A percentile compares a stretch with the other conserved stretches of the same genome.
Conservation (phyloP, 495 filamentous ascomycete species). For the Aspergillus sclerotiicarbonarius region DNA sequence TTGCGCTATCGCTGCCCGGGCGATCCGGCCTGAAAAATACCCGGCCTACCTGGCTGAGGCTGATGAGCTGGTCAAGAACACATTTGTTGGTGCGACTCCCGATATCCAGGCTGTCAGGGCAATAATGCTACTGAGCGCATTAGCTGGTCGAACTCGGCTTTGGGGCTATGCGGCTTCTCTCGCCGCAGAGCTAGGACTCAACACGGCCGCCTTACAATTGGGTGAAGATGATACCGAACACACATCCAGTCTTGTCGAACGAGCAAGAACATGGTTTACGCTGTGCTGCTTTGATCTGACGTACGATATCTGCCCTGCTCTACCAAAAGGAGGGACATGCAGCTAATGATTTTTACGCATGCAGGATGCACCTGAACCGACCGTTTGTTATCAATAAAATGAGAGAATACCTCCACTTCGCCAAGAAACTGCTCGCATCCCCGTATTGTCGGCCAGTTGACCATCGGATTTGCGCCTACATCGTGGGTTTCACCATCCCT, state of each 20-base stretch:
- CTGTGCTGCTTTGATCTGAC: slow-evolving; percentile 5
- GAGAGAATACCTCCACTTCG: slow-evolving; percentile 3
- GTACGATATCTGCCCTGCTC: no score
- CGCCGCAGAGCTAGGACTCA: slow-evolving; percentile 1
- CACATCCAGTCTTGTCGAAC: not conserved
- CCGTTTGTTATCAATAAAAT: slow-evolving; percentile 5
- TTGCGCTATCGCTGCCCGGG: not conserved
- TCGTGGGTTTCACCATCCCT: slow-evolving; percentile 3
- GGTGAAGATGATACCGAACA: slow-evolving; percentile 1
- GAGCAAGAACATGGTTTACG: slow-evolving; percentile 4
- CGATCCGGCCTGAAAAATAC: slow-evolving; percentile 1
- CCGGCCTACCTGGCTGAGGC: not conserved
- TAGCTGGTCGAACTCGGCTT: not conserved
- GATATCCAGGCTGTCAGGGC: not conserved
- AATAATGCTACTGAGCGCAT: slow-evolving; percentile 1
- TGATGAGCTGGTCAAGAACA: not conserved
- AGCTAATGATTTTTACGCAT: not conserved
- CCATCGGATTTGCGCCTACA: slow-evolving; percentile 4
- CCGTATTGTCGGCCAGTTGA: slow-evolving; percentile 1
- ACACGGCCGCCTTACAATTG: not conserved
- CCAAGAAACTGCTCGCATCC: not conserved
- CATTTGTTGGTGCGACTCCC: not conserved
- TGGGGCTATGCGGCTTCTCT: slow-evolving; percentile 1
- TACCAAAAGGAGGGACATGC: no score
- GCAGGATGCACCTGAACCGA: not conserved